Conservation (phyloP, 345 rosid species). For the Populus ilicifolia region DNA sequence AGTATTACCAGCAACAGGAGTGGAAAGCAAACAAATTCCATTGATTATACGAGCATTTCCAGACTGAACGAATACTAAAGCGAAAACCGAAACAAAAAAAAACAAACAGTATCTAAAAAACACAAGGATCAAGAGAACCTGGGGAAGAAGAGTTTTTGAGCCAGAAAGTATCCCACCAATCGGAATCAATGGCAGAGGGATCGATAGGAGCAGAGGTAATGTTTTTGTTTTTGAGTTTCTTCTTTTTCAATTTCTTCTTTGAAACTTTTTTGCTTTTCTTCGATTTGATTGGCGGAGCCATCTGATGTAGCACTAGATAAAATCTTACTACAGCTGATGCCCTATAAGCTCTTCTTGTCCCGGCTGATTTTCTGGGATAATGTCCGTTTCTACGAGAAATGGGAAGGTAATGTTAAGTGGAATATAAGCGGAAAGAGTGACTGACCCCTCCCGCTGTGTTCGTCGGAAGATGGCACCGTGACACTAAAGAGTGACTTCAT, state of each 20-base stretch:
- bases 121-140: conserved; percentile 35
- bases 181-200: conserved; percentile 68
- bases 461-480: too few species aligned
- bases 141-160: conserved; percentile 58
- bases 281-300: conserved; percentile 60
- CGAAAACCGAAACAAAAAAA: neutral
- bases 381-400: neutral
- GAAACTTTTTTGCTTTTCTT: conserved; percentile 46
- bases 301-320: neutral
- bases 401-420: neutral
- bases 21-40: conserved; percentile 1
- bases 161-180: conserved; percentile 94
- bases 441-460: too few species aligned
- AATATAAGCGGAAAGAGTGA: too few species aligned
- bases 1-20: neutral
- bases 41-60: neutral
- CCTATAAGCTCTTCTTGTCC: too few species aligned
- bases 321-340: too few species aligned
- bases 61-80: neutral
- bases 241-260: conserved; percentile 57
- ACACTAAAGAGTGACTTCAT: too few species aligned
- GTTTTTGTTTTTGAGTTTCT: conserved; percentile 33
- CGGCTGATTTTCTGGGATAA: neutral
- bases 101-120: neutral
- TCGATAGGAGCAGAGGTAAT: conserved; percentile 46